Conservation (phyloP, 129 eudicot genomes). For the Gnaphalium uliginosum region DNA sequence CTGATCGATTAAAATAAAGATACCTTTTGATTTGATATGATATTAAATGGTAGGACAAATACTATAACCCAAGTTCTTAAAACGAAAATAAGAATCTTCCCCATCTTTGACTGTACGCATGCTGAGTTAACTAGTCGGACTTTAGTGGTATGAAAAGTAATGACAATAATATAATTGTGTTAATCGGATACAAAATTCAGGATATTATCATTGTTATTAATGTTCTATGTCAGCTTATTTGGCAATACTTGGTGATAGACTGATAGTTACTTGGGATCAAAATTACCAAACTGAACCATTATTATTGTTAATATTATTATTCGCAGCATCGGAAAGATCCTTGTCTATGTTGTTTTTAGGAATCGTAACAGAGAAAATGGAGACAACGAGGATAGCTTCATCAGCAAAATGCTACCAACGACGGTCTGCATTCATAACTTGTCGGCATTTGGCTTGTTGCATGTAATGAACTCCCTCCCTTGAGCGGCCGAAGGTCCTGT, state of each 20-base stretch:
- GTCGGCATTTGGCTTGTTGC: neutral
- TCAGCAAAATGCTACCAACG: too few species aligned
- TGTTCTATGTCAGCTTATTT: neutral
- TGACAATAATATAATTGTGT: neutral
- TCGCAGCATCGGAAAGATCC: neutral
- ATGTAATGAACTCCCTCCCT: neutral
- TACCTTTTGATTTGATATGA: neutral
- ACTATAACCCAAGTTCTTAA: neutral
- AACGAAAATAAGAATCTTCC: neutral
- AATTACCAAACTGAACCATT: neutral
- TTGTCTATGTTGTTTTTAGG: neutral
- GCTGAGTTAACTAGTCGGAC: conserved; percentile 1
- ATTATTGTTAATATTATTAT: too few species aligned
- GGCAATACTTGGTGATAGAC: neutral
- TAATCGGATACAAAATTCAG: neutral
- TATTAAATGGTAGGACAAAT: conserved; percentile 21
- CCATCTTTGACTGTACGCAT: conserved; percentile 11
- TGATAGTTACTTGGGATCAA: neutral
- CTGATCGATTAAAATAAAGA: neutral
- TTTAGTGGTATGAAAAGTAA: conserved; percentile 9
- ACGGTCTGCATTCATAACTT: neutral
- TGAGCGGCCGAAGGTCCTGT: neutral
- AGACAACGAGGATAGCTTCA: neutral
- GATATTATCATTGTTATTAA: neutral
- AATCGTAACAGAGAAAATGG: neutral